phyloP scores from a whole-genome alignment of 768 basidiomycete species.

The Pholiota microspora region DNA sequence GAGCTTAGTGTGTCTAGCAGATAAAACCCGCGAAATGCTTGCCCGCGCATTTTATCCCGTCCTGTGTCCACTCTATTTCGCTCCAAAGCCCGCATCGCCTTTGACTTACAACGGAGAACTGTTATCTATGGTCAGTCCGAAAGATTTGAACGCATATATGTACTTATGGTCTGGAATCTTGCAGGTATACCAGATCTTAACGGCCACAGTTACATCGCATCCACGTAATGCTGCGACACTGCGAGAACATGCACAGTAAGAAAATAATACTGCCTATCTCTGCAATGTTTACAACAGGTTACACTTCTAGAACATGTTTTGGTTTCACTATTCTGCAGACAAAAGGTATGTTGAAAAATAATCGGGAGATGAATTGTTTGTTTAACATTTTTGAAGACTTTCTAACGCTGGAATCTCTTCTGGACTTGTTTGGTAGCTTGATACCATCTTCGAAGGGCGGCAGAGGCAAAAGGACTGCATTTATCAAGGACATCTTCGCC shows the following conservation, averaged over 20 bases:
- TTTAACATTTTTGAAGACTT: conserved; percentile 38
- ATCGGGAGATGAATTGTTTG: background rate
- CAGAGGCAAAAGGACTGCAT: conserved; percentile 38
- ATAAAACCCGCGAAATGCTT: conserved; percentile 18
- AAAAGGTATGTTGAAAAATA: conserved; percentile 33
- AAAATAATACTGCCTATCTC: background rate
- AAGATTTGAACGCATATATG: conserved; percentile 17
- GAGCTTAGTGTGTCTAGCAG: conserved; percentile 10
- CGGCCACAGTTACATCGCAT: conserved; percentile 42
- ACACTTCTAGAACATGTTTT: conserved; percentile 35
- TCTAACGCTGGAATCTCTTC: conserved; percentile 52
- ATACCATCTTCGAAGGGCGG: conserved; percentile 42
- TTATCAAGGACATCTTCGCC: conserved; percentile 52
- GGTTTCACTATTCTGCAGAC: conserved; percentile 47
- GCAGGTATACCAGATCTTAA: conserved; percentile 54
- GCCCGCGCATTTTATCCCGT: conserved; percentile 19
- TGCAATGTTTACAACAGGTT: background rate
- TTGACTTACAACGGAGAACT: conserved; percentile 17
- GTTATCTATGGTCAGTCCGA: conserved; percentile 23
- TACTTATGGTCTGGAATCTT: conserved; percentile 1
- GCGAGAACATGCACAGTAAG: conserved; percentile 52
- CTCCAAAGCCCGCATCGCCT: background rate
- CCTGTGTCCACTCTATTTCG: conserved; percentile 22
- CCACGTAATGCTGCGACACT: conserved; percentile 43
- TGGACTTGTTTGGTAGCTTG: conserved; percentile 55